Percentiles rank a stretch among this genome's conserved stretches.
Conservation (phyloP, 495 filamentous ascomycete genomes). For the Neurospora intermedia region DNA sequence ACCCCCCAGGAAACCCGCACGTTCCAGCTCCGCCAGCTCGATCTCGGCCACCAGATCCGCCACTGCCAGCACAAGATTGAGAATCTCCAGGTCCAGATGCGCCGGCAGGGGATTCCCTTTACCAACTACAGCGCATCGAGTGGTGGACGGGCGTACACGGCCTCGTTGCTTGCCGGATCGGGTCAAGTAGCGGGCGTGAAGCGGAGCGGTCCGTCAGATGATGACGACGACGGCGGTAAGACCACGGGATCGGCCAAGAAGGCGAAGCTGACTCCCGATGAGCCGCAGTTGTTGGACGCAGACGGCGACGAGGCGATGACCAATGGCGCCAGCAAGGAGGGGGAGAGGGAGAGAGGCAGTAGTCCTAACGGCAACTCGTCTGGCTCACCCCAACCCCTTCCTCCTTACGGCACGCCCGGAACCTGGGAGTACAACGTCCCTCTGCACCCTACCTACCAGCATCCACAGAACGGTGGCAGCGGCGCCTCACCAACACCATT, state of each 20-base stretch:
- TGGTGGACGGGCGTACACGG: background rate
- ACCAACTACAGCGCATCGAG: background rate
- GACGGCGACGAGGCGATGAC: background rate
- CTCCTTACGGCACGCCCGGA: background rate
- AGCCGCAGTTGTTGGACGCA: background rate
- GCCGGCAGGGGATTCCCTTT: background rate
- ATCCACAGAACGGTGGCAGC: background rate
- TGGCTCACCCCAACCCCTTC: background rate
- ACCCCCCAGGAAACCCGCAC: slow-evolving; percentile 33
- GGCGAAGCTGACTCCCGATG: background rate
- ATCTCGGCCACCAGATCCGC: slow-evolving; percentile 33
- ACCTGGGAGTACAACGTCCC: background rate
- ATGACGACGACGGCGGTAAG: background rate
- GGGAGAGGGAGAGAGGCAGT: background rate
- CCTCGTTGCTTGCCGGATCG: background rate
- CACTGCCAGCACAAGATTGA: slow-evolving; percentile 31
- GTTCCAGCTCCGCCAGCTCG: slow-evolving; percentile 28
- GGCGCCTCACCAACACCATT: background rate
- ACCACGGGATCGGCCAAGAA: background rate
- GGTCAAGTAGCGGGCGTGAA: background rate
- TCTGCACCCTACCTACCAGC: background rate
- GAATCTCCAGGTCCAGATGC: slow-evolving; percentile 15
- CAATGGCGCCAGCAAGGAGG: background rate
- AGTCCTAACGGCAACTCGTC: background rate
- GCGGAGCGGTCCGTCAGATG: background rate